Conservation (phyloP, 352 stramenopile genomes). For the Phytophthora foliorum region DNA sequence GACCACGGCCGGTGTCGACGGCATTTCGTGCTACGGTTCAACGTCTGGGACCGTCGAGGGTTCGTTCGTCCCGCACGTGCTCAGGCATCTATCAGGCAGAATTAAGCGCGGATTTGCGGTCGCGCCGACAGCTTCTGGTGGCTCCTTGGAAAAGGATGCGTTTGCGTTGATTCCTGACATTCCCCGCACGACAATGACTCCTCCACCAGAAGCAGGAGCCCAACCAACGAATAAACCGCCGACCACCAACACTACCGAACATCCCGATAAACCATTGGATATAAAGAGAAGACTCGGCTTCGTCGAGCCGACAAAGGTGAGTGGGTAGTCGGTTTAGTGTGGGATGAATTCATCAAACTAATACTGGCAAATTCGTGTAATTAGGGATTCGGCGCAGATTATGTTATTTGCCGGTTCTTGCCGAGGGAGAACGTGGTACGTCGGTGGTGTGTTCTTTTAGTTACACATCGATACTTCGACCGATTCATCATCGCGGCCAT, state of each 20-base stretch:
- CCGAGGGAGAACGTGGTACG: constrained; percentile 61
- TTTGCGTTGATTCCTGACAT: constrained; percentile 47
- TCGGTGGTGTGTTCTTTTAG: constrained; percentile 55
- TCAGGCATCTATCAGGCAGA: constrained; percentile 36
- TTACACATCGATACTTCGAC: constrained; percentile 80
- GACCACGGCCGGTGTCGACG: constrained; percentile 17
- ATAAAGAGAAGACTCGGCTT: constrained; percentile 29
- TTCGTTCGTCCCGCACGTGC: constrained; percentile 20
- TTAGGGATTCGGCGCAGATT: constrained; percentile 59
- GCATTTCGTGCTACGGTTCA: constrained; percentile 35
- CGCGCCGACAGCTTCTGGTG: constrained; percentile 44
- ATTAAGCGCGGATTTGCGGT: constrained; percentile 47
- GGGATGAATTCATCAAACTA: not conserved
- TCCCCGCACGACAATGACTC: constrained; percentile 40
- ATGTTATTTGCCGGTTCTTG: constrained; percentile 53
- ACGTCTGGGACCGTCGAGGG: constrained; percentile 24
- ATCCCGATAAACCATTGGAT: constrained; percentile 21
- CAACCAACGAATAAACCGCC: constrained; percentile 6
- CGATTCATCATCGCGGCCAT: constrained; percentile 90
- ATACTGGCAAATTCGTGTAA: not conserved
- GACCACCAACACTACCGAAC: not conserved
- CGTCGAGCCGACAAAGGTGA: constrained; percentile 27
- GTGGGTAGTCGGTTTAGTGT: not conserved
- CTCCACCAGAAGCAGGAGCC: constrained; percentile 40
- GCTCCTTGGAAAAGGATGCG: constrained; percentile 49